phyloP scores from a whole-genome alignment of 1,139 yeast species.

The Suhomyces yuchorum region DNA sequence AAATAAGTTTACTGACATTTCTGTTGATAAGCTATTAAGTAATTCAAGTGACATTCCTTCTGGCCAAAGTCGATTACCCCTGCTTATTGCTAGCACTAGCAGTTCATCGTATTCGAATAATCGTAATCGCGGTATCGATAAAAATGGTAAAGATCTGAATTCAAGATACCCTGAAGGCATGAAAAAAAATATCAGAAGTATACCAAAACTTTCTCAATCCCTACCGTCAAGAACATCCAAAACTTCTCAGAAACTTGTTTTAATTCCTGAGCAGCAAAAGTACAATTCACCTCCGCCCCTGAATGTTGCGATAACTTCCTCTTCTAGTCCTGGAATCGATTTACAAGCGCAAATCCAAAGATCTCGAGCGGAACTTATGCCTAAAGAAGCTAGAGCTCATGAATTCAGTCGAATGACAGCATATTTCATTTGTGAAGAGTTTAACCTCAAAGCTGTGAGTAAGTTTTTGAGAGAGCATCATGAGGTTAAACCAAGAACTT shows the following conservation, averaged over 20 bases:
- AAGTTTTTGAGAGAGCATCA: constrained; percentile 69
- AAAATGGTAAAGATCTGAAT: neutral
- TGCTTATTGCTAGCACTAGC: constrained; percentile 22
- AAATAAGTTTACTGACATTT: constrained; percentile 64
- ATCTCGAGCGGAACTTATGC: constrained; percentile 69
- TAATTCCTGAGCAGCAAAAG: constrained; percentile 70
- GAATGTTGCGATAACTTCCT: constrained; percentile 17
- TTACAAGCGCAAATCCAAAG: constrained; percentile 43
- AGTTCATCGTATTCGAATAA: constrained; percentile 4
- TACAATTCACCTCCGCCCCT: constrained; percentile 15
- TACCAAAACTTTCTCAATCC: constrained; percentile 63
- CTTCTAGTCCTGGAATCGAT: constrained; percentile 19
- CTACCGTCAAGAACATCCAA: constrained; percentile 87
- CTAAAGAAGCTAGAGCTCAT: constrained; percentile 66
- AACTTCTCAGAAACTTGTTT: constrained; percentile 79
- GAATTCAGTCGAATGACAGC: constrained; percentile 87
- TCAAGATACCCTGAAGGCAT: constrained; percentile 4
- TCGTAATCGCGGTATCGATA: neutral
- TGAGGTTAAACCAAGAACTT: constrained; percentile 79
- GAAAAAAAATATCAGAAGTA: constrained; percentile 38
- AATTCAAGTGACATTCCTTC: constrained; percentile 87
- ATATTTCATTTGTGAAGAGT: constrained; percentile 82
- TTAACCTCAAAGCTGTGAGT: constrained; percentile 64
- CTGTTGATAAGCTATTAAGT: constrained; percentile 69
- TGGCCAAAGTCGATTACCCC: constrained; percentile 58